Evolutionary conservation across 371 early-diverging fungal genomes (phyloP).

Genomic region (Lichtheimia ornata): DNA sequence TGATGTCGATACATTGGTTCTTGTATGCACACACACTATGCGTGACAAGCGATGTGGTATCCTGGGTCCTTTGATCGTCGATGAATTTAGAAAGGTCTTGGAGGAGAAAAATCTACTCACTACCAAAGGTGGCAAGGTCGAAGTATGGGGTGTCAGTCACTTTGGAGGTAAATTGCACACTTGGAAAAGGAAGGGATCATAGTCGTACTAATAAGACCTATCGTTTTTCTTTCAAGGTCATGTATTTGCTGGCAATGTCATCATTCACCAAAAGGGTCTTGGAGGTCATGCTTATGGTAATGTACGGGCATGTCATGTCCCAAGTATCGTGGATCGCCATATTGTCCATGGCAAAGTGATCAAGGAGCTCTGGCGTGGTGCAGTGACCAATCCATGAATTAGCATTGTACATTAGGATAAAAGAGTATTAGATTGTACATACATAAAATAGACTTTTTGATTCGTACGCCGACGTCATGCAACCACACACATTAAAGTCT

Average conservation of each 20-base stretch:
- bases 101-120: slow-evolving; percentile 24
- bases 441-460: no score
- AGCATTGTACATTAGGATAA: not conserved
- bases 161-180: slow-evolving; percentile 40
- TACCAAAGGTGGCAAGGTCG: slow-evolving; percentile 21
- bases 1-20: slow-evolving; percentile 35
- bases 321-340: slow-evolving; percentile 45
- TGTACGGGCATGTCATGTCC: slow-evolving; percentile 48
- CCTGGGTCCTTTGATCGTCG: slow-evolving; percentile 41
- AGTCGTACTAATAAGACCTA: not conserved
- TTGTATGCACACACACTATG: slow-evolving; percentile 48
- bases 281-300: slow-evolving; percentile 57
- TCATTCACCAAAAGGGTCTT: slow-evolving; percentile 46
- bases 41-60: slow-evolving; percentile 49
- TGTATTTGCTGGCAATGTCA: slow-evolving; percentile 52
- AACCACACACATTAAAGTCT: no score
- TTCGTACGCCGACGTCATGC: no score
- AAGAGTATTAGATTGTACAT: no score
- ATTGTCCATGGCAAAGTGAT: slow-evolving; percentile 42
- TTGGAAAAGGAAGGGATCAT: not conserved
- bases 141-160: slow-evolving; percentile 51
- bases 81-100: slow-evolving; percentile 36
- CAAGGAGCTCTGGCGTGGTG: slow-evolving; percentile 47
- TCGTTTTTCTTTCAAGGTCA: slow-evolving; percentile 32
- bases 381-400: slow-evolving; percentile 31